Base-by-base conservation (phyloP, 2,329 filamentous ascomycete genomes). In the Trichoderma oligosporum region DNA sequence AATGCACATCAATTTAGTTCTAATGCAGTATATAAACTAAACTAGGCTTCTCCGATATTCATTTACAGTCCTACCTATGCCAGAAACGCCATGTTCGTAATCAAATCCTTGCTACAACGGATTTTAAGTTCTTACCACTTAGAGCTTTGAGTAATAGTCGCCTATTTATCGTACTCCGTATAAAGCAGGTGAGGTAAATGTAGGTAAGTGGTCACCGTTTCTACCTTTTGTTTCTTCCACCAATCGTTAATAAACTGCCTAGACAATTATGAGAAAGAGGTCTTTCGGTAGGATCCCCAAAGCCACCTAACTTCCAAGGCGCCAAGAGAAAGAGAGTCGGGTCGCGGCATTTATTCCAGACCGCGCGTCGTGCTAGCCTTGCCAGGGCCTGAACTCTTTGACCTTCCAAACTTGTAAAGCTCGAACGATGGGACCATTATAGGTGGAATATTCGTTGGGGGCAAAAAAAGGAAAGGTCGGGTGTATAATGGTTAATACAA, bases 401-500 rank as follows among this genome's bases (percentile, higher is more conserved):
- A 55, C 51, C 51, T 55, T 55, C 39, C 51, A 39, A 29, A 44
- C 51, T 55, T 16, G 51, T 55, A 22, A 29, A n/a, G 41, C 39
- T 55, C 39, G 45, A 46, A 55, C 51, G 51, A 38, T 24, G 41
- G 38, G 7, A 53, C 38, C 14, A 12, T 39, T 55, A 55, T 55
- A 55, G 51, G 51, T 55, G 51, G 51, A 55, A 55, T 46, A 55
- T 55, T 54, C 22, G 41, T 16, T 36, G 22, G 7, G 35, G 25
- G 2, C 3, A 29, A 29, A 44, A 42, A n/a, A 14, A 29, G 35
- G 47, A 24, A 22, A 24, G 38, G 12, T 31, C 27, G 18, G 31
- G 51, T 29, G 31, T 54, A 20, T 31, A 27, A 36, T n/a, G n/a
- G 22, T 41, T 25, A 9, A 11, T 14, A 27, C 42, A 11, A 8